A percentile compares a stretch with the other conserved stretches of the same genome.
Evolutionary conservation across 176 grass and related monocot genomes (phyloP).

Genomic region (Cenchrus fungigraminus): DNA sequence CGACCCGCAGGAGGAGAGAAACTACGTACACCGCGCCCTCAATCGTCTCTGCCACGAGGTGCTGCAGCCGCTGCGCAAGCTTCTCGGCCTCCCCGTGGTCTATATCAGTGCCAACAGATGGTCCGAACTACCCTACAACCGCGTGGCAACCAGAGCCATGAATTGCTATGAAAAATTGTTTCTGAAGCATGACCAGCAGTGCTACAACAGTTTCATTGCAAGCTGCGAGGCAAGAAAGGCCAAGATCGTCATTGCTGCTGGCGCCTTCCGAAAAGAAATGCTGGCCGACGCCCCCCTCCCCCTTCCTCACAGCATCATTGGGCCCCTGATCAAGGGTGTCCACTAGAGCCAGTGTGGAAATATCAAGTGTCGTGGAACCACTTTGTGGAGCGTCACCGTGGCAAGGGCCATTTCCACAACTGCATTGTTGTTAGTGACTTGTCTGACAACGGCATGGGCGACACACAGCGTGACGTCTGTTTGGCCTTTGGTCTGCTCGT

Average conservation of each 20-base stretch:
- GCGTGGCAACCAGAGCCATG: slow-evolving; percentile 65
- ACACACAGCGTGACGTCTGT: background rate
- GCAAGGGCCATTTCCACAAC: background rate
- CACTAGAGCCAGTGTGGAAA: background rate
- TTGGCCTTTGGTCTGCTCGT: background rate
- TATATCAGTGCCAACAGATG: slow-evolving; percentile 60
- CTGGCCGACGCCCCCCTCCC: slow-evolving; percentile 18
- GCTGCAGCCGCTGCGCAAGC: slow-evolving; percentile 49
- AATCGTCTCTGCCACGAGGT: slow-evolving; percentile 52
- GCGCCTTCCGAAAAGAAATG: too few relatives aligned
- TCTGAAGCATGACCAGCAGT: slow-evolving; percentile 28
- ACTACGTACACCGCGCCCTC: slow-evolving; percentile 56
- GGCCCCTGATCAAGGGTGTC: background rate
- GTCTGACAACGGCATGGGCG: background rate
- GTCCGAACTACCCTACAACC: slow-evolving; percentile 53
- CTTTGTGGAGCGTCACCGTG: background rate
- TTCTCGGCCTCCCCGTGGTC: slow-evolving; percentile 57
- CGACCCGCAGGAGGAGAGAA: background rate
- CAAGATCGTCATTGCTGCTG: slow-evolving; percentile 19
- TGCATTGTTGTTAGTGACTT: background rate
- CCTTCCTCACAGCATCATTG: slow-evolving; percentile 38
- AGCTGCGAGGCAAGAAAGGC: slow-evolving; percentile 23
- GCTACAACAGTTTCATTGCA: slow-evolving; percentile 10
- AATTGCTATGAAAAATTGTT: slow-evolving; percentile 48
- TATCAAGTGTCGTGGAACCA: background rate